These are phyloP conservation scores for Bipolaris oryzae DNA, from an alignment of 2,329 filamentous ascomycete genomes.

Conservation along the genomic window DNA sequence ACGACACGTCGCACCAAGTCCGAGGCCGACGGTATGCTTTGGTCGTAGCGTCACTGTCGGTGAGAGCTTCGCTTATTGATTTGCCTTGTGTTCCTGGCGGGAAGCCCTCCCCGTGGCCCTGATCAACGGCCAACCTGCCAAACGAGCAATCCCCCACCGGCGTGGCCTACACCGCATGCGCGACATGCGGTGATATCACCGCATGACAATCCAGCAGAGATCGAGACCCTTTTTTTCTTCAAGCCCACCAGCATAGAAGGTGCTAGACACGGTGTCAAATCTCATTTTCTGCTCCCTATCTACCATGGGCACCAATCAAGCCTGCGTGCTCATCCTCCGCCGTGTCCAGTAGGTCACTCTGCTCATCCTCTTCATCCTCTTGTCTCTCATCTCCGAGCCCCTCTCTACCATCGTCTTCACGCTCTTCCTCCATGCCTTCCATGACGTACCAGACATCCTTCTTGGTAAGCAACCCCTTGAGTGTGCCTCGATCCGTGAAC, in stretches of 20 bases:
- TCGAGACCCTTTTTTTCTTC: not conserved
- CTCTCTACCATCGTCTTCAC: conserved; percentile 38
- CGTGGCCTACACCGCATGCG: conserved; percentile 7
- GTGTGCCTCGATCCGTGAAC: conserved; percentile 78
- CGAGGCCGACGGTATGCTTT: conserved; percentile 2
- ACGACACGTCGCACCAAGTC: conserved; percentile 3
- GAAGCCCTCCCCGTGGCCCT: not conserved
- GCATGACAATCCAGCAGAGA: not conserved
- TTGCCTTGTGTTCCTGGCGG: conserved; percentile 2
- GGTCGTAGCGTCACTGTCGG: conserved; percentile 7
- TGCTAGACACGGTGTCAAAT: conserved; percentile 5
- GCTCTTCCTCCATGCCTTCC: conserved; percentile 60
- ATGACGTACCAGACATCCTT: conserved; percentile 97
- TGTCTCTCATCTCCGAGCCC: conserved; percentile 43
- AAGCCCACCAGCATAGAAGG: not conserved
- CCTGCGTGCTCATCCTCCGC: conserved; percentile 30
- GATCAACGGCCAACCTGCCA: conserved; percentile 12
- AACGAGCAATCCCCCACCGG: conserved; percentile 1
- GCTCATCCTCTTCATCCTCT: conserved; percentile 44
- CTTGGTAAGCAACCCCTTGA: conserved; percentile 90
- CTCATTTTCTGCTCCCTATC: conserved; percentile 9
- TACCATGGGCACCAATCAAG: conserved; percentile 22
- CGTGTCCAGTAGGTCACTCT: conserved; percentile 47
- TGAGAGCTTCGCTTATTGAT: conserved; percentile 6
- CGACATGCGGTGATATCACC: conserved; percentile 4